These are phyloP conservation scores for Termitomyces sp. DNA, from an alignment of 768 basidiomycete species.

Conservation along the genomic window DNA sequence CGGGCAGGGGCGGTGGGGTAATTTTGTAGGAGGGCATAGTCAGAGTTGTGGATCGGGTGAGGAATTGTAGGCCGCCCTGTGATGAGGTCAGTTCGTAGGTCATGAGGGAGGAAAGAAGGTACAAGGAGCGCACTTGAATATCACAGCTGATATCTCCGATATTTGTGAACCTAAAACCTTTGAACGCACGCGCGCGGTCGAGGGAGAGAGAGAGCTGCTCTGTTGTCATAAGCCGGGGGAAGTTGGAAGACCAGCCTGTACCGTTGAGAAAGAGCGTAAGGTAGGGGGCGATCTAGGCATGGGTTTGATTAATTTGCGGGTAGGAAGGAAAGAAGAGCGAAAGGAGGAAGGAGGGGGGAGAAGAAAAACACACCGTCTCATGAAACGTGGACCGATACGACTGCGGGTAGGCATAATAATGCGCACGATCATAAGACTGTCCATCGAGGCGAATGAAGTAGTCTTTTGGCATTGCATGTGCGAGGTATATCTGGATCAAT, in stretches of 20 bases:
- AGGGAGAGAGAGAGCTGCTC: constrained; percentile 50
- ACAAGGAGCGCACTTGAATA: constrained; percentile 44
- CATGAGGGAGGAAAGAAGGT: background rate
- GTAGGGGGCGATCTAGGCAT: constrained; percentile 70
- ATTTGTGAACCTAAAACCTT: constrained; percentile 57
- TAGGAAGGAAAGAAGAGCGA: background rate
- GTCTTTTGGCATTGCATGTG: constrained; percentile 62
- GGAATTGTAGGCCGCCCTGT: constrained; percentile 85
- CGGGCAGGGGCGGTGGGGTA: constrained; percentile 22
- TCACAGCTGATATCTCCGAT: constrained; percentile 92
- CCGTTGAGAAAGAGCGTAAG: constrained; percentile 84
- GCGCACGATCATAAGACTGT: constrained; percentile 47
- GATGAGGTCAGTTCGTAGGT: too few species aligned
- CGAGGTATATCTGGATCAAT: constrained; percentile 65
- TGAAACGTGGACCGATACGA: constrained; percentile 64
- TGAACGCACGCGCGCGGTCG: constrained; percentile 32
- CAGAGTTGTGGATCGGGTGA: constrained; percentile 72
- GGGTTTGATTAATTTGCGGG: too few species aligned
- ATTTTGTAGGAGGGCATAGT: constrained; percentile 64
- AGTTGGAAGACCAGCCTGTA: constrained; percentile 74
- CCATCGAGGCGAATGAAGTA: constrained; percentile 64
- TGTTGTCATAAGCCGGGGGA: constrained; percentile 75
- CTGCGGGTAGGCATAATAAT: constrained; percentile 72
- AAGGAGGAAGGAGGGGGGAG: too few species aligned
- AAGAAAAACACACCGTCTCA: constrained; percentile 40